Conservation (phyloP, 768 basidiomycete species). For the Kwoniella mangroviensis region DNA sequence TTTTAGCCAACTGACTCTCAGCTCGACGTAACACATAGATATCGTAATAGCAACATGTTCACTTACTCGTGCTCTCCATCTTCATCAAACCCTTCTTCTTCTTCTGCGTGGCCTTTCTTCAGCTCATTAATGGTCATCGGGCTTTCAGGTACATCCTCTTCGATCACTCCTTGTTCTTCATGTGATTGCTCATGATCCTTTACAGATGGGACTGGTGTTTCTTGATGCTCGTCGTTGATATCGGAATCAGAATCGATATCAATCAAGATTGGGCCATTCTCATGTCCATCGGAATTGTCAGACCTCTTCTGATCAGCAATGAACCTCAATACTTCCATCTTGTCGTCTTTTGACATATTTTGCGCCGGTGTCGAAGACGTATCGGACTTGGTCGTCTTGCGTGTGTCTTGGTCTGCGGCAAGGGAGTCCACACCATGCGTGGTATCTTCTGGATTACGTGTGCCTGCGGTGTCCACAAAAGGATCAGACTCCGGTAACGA, state of each 20-base stretch:
- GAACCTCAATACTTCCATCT: neutral
- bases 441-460: too few relatives aligned
- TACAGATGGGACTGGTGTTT: neutral
- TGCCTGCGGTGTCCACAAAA: too few relatives aligned
- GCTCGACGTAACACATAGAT: too few relatives aligned
- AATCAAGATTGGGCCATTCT: neutral
- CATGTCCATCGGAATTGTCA: neutral
- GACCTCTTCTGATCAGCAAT: neutral
- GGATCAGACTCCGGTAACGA: too few relatives aligned
- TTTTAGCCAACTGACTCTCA: neutral
- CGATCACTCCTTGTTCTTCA: neutral
- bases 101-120: neutral
- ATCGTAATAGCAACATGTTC: too few relatives aligned
- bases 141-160: neutral
- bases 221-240: neutral
- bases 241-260: neutral
- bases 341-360: slow-evolving; percentile 5
- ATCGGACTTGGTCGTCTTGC: neutral
- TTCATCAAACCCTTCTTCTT: neutral
- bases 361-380: neutral
- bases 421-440: too few relatives aligned
- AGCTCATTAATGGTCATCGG: neutral
- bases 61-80: neutral
- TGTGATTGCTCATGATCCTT: neutral
- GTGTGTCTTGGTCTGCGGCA: too few relatives aligned